Evolutionary conservation across 495 filamentous ascomycete genomes (phyloP), one percentile per base, ranked within the genome.

Genomic region (Pyronema domesticum): DNA sequence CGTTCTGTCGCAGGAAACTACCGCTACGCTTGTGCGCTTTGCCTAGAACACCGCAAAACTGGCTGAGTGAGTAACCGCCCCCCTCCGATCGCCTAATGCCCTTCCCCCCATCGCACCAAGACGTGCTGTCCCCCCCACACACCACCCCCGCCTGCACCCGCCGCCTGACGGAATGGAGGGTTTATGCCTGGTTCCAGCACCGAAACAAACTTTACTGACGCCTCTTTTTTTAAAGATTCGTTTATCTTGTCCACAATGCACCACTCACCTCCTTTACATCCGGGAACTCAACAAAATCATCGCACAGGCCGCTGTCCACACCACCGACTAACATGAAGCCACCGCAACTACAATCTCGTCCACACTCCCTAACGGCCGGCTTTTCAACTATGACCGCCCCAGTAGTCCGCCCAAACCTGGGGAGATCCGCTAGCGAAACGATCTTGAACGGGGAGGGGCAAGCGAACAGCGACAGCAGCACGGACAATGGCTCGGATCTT

Each of bases 401-500:
- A 30, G 23, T 30, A 30, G 62, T 64, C 23, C 61, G 62, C 11
- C 57, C 61, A 17, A 52, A 43, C 18, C 37, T 64, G 34, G 42
- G 42, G 40, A 63, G 60, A 44, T 43, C 57, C 11, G 37, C 49
- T 15, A 63, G 57, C 48, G 62, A 64, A 17, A 58, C 47, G 39
- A 51, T 55, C 43, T 49, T 64, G 34, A 54, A 13, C 13, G 15
- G 36, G 5, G 30, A 30, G 13, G 46, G 35, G 33, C 30, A 36
- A 3, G 15, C 37, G 19, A 54, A 46, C 30, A 40, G 43, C 2
- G 30, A 36, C 7, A 51, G 35, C 15, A 30, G 17, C 19, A 33
- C 40, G 51, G 46, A 39, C 42, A 54, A 53, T 13, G 57, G 58
- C n/a, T 34, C 86, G 15, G 86, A 89, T 61, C 72, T 94, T 45